Conservation (phyloP, 2,329 filamentous ascomycete genomes). For the Coniella vitis region DNA sequence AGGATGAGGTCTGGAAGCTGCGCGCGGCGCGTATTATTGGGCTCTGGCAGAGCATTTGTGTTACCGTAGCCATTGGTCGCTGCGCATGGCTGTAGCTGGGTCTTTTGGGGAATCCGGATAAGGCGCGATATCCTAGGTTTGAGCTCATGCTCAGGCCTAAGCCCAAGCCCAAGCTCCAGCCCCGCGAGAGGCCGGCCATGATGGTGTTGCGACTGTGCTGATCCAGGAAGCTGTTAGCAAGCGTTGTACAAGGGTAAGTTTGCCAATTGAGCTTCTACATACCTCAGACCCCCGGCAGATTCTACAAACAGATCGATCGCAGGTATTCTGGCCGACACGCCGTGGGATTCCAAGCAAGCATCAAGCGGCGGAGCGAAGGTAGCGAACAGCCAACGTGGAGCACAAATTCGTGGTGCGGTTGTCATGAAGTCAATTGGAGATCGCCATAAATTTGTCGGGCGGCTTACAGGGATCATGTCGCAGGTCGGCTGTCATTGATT, state of each 20-base stretch:
- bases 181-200: conserved; percentile 30
- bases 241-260: no score
- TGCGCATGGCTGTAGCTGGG: conserved; percentile 13
- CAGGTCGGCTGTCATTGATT: no score
- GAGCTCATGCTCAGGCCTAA: conserved; percentile 20
- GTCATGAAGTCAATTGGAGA: conserved; percentile 5
- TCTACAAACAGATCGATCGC: no score
- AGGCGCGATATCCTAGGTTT: conserved; percentile 16
- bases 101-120: conserved; percentile 19
- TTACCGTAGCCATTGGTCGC: conserved; percentile 3
- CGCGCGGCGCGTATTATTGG: conserved; percentile 9
- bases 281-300: no score
- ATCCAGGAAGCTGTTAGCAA: not conserved
- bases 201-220: conserved; percentile 2
- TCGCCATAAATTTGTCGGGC: conserved; percentile 7
- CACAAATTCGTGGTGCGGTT: not conserved
- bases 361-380: no score
- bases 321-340: no score
- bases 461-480: not conserved
- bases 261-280: no score
- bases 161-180: conserved; percentile 24
- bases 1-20: conserved; percentile 13
- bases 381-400: no score
- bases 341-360: no score
- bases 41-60: not conserved